These are phyloP conservation scores for Ceratobasidium theobromae DNA, from an alignment of 1,284 basidiomycete genomes.

Conservation along the genomic window DNA sequence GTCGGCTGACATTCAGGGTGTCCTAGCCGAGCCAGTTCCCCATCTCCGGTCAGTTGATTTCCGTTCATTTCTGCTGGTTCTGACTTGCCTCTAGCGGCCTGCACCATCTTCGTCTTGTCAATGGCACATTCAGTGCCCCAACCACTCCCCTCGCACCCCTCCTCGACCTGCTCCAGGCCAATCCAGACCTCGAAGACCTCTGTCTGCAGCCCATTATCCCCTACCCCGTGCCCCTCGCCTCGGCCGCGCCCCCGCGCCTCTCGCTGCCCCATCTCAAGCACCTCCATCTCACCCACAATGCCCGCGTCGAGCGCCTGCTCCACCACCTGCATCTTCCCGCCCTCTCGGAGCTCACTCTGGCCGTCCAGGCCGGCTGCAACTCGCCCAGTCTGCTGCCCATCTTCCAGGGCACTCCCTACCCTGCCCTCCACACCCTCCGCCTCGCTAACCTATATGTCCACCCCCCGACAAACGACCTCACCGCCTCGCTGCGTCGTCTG, in stretches of 20 bases:
- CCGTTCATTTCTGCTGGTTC: not conserved
- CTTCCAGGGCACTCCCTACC: constrained; percentile 18
- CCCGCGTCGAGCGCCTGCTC: constrained; percentile 13
- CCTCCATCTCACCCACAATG: constrained; percentile 22
- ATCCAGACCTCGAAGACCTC: constrained; percentile 23
- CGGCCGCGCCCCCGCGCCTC: not conserved
- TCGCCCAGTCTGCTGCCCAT: not conserved
- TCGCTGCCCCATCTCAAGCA: constrained; percentile 15
- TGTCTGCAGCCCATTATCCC: constrained; percentile 17
- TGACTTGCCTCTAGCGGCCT: constrained; percentile 9
- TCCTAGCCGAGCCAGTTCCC: constrained; percentile 9
- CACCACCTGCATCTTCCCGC: constrained; percentile 6
- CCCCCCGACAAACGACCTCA: not conserved
- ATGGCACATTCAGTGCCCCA: constrained; percentile 24
- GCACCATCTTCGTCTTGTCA: constrained; percentile 8
- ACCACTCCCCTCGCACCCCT: constrained; percentile 10
- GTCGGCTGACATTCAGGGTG: constrained; percentile 17
- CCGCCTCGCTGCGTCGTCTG: not conserved
- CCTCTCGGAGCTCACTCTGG: constrained; percentile 11
- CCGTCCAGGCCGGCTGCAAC: not conserved
- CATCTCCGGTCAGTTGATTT: constrained; percentile 8
- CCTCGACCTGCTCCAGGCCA: constrained; percentile 6
- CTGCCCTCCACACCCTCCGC: constrained; percentile 9
- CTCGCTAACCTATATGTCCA: constrained; percentile 13
- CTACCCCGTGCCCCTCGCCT: not conserved